These are phyloP conservation scores for Ceratonia siliqua DNA, from an alignment of 306 rosid species.

Conservation along the genomic window DNA sequence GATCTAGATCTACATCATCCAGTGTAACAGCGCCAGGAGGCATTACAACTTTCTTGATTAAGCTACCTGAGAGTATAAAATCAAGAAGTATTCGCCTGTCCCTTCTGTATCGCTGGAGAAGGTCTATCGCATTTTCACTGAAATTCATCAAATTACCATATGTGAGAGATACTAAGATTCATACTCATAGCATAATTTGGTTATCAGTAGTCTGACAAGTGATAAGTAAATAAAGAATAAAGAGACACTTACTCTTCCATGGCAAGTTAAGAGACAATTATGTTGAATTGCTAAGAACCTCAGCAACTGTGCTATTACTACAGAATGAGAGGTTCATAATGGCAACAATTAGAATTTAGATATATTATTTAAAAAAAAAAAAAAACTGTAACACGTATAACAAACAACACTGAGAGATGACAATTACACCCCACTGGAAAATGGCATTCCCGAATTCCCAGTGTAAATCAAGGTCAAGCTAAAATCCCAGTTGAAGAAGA, in stretches of 20 bases:
- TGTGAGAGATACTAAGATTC: neutral
- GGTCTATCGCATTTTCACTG: conserved; percentile 79
- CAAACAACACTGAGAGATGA: neutral
- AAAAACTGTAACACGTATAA: neutral
- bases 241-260: conserved; percentile 84
- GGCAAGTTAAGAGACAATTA: conserved; percentile 26
- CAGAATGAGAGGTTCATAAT: conserved; percentile 9
- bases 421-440: neutral
- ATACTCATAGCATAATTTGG: neutral
- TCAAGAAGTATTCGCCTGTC: conserved; percentile 88
- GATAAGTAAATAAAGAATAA: conserved; percentile 11
- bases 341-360: conserved; percentile 13
- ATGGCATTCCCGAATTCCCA: conserved; percentile 11
- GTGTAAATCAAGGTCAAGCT: neutral
- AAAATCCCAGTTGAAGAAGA: conserved; percentile 7
- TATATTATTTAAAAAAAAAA: neutral
- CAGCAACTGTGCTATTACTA: conserved; percentile 37
- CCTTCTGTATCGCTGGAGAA: conserved; percentile 83
- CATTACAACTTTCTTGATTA: conserved; percentile 93
- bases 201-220: conserved; percentile 19
- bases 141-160: conserved; percentile 27
- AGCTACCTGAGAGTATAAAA: conserved; percentile 85
- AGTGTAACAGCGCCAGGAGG: conserved; percentile 98
- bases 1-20: conserved; percentile 97
- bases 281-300: conserved; percentile 30